A percentile compares a stretch with the other conserved stretches of the same genome.
Conservation (phyloP, 1,139 yeast species). For the Saccharomyces hybrid region DNA sequence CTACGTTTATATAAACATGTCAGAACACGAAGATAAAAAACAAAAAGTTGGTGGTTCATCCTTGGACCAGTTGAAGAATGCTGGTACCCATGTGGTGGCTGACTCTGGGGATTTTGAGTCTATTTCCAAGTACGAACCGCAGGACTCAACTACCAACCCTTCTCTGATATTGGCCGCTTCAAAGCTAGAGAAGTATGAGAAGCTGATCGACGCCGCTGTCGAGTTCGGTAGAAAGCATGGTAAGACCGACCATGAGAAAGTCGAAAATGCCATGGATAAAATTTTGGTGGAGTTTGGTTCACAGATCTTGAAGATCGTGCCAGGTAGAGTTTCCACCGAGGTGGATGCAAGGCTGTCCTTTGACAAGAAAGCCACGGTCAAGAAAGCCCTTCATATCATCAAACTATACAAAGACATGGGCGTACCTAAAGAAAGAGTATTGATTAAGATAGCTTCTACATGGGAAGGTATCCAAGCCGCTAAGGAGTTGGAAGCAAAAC, state of each 20-base stretch:
- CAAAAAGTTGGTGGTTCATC: conserved; percentile 51
- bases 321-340: too few species aligned
- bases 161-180: conserved; percentile 94
- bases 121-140: conserved; percentile 95
- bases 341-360: conserved; percentile 32
- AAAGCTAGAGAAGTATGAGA: conserved; percentile 79
- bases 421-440: conserved; percentile 75
- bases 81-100: conserved; percentile 93
- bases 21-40: conserved; percentile 24
- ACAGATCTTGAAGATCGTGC: conserved; percentile 48
- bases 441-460: conserved; percentile 94
- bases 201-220: conserved; percentile 82
- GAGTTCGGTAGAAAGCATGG: conserved; percentile 66
- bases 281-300: conserved; percentile 92
- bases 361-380: conserved; percentile 84
- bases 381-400: conserved; percentile 84
- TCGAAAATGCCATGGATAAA: conserved; percentile 75
- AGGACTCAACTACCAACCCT: conserved; percentile 98
- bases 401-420: conserved; percentile 77
- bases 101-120: conserved; percentile 98
- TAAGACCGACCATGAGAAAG: conserved; percentile 51
- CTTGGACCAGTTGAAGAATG: conserved; percentile 75
- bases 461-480: conserved; percentile 99
- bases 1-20: conserved; percentile 10
- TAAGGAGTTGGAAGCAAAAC: conserved; percentile 79